A percentile compares a stretch with the other conserved stretches of the same genome.
Conservation (phyloP, 2,329 filamentous ascomycete genomes). For the Pyrenophora graminea region DNA sequence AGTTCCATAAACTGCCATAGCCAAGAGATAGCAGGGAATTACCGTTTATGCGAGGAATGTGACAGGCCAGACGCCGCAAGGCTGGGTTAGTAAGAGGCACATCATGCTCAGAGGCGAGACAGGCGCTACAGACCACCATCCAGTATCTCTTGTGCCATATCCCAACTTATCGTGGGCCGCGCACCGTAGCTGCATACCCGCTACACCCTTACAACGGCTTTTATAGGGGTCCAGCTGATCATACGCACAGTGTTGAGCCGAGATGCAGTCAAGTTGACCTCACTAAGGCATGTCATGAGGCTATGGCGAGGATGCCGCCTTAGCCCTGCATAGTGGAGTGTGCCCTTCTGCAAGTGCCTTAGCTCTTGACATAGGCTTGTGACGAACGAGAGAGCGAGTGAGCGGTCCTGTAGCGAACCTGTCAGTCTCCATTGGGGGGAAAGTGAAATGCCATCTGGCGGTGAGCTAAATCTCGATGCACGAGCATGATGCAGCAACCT, state of each 20-base stretch:
- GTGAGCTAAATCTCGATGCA: constrained; percentile 9
- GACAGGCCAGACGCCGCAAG: constrained; percentile 4
- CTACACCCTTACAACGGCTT: constrained; percentile 8
- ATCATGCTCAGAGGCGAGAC: constrained; percentile 8
- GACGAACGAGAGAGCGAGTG: constrained; percentile 8
- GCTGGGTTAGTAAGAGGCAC: constrained; percentile 11
- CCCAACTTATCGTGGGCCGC: constrained; percentile 6
- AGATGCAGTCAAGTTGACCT: constrained; percentile 12
- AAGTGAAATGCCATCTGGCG: constrained; percentile 8
- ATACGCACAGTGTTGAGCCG: constrained; percentile 10
- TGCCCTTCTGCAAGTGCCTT: constrained; percentile 7
- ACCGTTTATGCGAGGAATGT: constrained; percentile 7
- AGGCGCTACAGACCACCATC: not conserved
- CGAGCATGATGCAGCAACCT: constrained; percentile 3
- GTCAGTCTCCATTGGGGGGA: constrained; percentile 3
- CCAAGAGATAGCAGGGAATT: constrained; percentile 1
- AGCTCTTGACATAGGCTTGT: constrained; percentile 10
- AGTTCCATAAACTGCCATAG: not conserved
- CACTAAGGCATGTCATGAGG: constrained; percentile 15
- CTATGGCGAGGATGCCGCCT: constrained; percentile 8
- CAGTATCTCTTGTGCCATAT: not conserved
- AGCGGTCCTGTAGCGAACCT: constrained; percentile 12
- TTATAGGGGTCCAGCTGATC: constrained; percentile 9
- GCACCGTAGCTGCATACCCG: constrained; percentile 17
- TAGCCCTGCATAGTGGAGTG: constrained; percentile 15